Conservation (phyloP, 306 rosid genomes). For the Urtica urens region DNA sequence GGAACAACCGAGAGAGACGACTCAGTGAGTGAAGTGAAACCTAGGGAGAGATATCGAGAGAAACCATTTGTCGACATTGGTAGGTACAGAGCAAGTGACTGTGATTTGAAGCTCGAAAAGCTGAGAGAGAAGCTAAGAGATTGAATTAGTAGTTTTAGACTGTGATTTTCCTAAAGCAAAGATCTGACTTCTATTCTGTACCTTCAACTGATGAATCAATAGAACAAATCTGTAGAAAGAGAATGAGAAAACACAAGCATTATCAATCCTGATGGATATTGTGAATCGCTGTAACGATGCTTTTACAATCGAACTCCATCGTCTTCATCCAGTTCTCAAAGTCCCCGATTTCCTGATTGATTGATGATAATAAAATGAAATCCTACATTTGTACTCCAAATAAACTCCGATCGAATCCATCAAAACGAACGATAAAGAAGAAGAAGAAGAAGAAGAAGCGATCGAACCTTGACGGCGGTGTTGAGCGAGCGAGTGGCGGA, state of each 20-base stretch:
- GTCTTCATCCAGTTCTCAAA: constrained; percentile 25
- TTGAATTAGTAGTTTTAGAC: too few relatives aligned
- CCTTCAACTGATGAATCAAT: too few relatives aligned
- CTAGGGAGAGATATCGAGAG: background rate
- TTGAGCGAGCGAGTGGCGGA: constrained; percentile 59
- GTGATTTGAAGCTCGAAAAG: too few relatives aligned
- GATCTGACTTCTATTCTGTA: too few relatives aligned
- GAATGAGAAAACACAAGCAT: too few relatives aligned
- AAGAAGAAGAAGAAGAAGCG: background rate
- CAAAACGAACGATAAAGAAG: background rate
- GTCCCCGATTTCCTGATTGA: constrained; percentile 22
- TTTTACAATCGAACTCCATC: constrained; percentile 19
- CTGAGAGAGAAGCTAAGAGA: too few relatives aligned
- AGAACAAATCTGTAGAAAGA: too few relatives aligned
- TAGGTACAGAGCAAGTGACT: constrained; percentile 75
- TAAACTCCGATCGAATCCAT: too few relatives aligned
- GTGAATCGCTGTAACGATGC: constrained; percentile 12
- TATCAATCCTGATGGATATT: constrained; percentile 10
- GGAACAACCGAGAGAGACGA: background rate
- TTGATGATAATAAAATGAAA: too few relatives aligned
- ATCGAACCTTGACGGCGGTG: constrained; percentile 66
- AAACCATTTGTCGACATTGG: constrained; percentile 95
- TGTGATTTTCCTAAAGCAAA: too few relatives aligned
- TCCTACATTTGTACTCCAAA: too few relatives aligned
- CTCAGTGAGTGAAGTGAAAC: too few relatives aligned